Evolutionary conservation across 352 stramenopile genomes (phyloP).

Genomic region (Phytophthora macrochlamydospora): DNA sequence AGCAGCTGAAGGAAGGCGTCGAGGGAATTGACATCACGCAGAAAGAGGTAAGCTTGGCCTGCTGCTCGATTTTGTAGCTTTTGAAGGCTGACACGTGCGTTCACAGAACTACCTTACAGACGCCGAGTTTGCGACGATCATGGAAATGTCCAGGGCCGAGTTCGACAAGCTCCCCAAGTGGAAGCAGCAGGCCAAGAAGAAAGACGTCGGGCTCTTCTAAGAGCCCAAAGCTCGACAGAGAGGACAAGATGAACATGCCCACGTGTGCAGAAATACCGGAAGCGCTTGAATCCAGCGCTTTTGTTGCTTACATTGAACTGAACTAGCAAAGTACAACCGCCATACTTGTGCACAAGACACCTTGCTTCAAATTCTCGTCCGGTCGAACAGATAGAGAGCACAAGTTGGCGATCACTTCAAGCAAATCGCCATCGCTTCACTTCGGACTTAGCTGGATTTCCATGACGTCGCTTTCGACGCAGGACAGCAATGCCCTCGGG

Average conservation of each 20-base stretch:
- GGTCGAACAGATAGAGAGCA: background rate
- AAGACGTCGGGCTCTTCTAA: slow-evolving; percentile 88
- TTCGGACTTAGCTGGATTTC: background rate
- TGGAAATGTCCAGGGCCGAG: slow-evolving; percentile 65
- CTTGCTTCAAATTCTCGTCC: background rate
- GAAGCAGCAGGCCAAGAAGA: slow-evolving; percentile 90
- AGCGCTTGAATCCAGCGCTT: slow-evolving; percentile 3
- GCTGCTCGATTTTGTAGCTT: slow-evolving; percentile 23
- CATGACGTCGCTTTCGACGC: background rate
- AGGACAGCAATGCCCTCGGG: slow-evolving; percentile 16
- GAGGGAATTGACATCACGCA: slow-evolving; percentile 79
- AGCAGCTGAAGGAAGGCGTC: slow-evolving; percentile 72
- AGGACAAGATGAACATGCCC: background rate
- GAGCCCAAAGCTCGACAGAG: background rate
- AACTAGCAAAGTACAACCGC: slow-evolving; percentile 28
- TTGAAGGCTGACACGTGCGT: slow-evolving; percentile 24
- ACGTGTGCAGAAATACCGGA: background rate
- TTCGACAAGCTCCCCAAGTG: slow-evolving; percentile 81
- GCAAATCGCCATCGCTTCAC: slow-evolving; percentile 4
- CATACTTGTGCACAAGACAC: background rate
- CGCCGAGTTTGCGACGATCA: slow-evolving; percentile 75
- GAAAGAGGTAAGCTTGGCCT: slow-evolving; percentile 59
- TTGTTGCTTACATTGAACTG: slow-evolving; percentile 24
- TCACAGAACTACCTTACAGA: slow-evolving; percentile 71
- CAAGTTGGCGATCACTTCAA: background rate